Evolutionary conservation across 164 flowering plant species (phyloP), one percentile per base, ranked within the genome.

Genomic region (Stephania yunnanensis): DNA sequence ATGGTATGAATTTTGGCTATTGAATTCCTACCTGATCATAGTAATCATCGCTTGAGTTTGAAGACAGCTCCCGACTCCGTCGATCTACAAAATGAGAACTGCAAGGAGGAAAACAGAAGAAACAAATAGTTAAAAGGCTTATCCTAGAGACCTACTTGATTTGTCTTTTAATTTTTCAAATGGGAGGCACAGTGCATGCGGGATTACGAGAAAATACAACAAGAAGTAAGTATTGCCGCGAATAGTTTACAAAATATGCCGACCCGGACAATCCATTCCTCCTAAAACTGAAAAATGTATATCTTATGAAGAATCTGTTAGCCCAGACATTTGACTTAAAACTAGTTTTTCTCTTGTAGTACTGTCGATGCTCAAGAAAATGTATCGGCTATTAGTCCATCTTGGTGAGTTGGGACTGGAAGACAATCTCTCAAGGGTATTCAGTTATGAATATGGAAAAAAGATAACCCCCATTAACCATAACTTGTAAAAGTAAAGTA

Each of bases 1-100:
- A 73, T 25, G 68, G 52, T 2, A 72, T 61, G 31, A 20, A 11
- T 67, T 30, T n/a, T 12, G 29, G 5, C 67, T 50, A 19, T 69
- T 6, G 69, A 69, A 69, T 68, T 75, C 44, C 10, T 72, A 91
- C 97, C 89, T 87, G 82, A 68, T 82, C 82, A 22, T 75, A 64
- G 72, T 86, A 81, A 73, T 84, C 84, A 79, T 81, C 88, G 77
- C 82, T 79, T 22, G 92, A 88, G 58, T 78, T 82, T 29, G 91
- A 84, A 55, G 88, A 89, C 75, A 76, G 72, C 63, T 89, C 95
- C 72, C 86, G 81, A 73, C 83, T 78, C 30, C 76, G 87, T 42
- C 72, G 81, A n/a, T 84, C 87, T 81, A 58, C 74, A 75, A 64
- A 58, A 77, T 53, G 80, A 29, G 88, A 81, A 75, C 92, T 89